Percentiles rank a stretch among this genome's conserved stretches.
Evolutionary conservation across 345 rosid genomes (phyloP).

Genomic region (Gossypium sturtianum): DNA sequence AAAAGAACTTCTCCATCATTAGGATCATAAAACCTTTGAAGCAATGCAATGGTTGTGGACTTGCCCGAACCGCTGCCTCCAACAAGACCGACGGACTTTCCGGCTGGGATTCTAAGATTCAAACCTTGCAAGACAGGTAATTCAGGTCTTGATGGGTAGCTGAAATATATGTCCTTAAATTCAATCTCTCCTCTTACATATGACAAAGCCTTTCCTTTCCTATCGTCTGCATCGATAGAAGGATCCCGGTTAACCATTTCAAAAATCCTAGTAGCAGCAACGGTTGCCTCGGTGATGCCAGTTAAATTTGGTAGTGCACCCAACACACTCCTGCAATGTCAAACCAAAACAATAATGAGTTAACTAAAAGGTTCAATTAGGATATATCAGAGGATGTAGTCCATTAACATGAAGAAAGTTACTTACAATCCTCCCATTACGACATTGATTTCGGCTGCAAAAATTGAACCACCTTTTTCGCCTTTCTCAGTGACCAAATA

Average conservation of each 20-base stretch:
- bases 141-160: constrained; percentile 62
- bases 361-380: background rate
- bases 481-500: constrained; percentile 48
- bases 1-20: constrained; percentile 46
- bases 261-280: constrained; percentile 36
- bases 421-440: constrained; percentile 70
- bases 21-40: constrained; percentile 63
- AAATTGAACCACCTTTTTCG: constrained; percentile 53
- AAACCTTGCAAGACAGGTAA: constrained; percentile 48
- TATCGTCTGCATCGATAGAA: constrained; percentile 46
- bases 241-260: constrained; percentile 52
- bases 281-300: constrained; percentile 49
- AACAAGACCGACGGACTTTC: constrained; percentile 55
- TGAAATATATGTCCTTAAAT: constrained; percentile 41
- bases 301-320: constrained; percentile 62
- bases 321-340: constrained; percentile 42
- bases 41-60: constrained; percentile 52
- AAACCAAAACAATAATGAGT: constrained; percentile 14
- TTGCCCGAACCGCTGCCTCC: constrained; percentile 77
- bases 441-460: constrained; percentile 53
- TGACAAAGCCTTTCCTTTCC: constrained; percentile 56
- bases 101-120: constrained; percentile 49
- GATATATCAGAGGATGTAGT: background rate
- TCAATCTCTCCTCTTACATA: constrained; percentile 58
- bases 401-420: background rate